A percentile compares a stretch with the other conserved stretches of the same genome.
Conservation (phyloP, 495 filamentous ascomycete genomes). For the Saxispiralis lemnorum region DNA sequence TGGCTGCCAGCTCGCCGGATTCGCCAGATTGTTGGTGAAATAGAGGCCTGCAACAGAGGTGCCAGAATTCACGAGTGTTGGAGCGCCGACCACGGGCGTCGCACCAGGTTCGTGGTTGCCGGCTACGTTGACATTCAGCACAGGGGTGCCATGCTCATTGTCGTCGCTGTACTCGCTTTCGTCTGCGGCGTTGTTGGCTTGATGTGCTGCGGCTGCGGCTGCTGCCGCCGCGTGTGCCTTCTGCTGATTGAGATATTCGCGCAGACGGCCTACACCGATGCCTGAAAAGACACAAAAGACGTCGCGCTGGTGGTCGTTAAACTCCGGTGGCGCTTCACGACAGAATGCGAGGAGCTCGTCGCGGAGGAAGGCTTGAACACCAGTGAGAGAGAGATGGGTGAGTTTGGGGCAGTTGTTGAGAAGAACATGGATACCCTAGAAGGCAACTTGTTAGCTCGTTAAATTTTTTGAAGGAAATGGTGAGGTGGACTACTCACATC, state of each 20-base stretch:
- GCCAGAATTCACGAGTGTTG: not conserved
- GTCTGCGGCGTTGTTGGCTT: constrained; percentile 3
- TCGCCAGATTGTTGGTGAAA: not conserved
- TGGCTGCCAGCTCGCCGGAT: not conserved
- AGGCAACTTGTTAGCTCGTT: constrained; percentile 1
- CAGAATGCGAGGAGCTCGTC: constrained; percentile 68
- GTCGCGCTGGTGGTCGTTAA: constrained; percentile 82
- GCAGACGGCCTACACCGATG: constrained; percentile 58
- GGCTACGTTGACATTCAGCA: constrained; percentile 8
- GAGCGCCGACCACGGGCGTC: constrained; percentile 6
- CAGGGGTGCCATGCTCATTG: constrained; percentile 8
- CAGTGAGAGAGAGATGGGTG: constrained; percentile 89
- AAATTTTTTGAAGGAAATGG: not conserved
- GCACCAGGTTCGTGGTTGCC: constrained; percentile 8
- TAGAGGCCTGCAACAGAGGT: not conserved
- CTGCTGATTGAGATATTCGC: constrained; percentile 51
- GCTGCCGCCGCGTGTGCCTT: constrained; percentile 2
- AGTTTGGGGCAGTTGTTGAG: constrained; percentile 81
- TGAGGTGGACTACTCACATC: constrained; percentile 35
- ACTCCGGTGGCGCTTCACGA: constrained; percentile 78
- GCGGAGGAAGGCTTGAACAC: constrained; percentile 66
- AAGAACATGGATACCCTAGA: constrained; percentile 75
- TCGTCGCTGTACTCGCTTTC: not conserved
- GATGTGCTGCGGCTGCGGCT: not conserved
- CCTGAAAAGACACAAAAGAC: constrained; percentile 98